Evolutionary conservation across 1,139 yeast species (phyloP), one percentile per base, ranked within the genome.

Genomic region (Scheffersomyces parashehatae): DNA sequence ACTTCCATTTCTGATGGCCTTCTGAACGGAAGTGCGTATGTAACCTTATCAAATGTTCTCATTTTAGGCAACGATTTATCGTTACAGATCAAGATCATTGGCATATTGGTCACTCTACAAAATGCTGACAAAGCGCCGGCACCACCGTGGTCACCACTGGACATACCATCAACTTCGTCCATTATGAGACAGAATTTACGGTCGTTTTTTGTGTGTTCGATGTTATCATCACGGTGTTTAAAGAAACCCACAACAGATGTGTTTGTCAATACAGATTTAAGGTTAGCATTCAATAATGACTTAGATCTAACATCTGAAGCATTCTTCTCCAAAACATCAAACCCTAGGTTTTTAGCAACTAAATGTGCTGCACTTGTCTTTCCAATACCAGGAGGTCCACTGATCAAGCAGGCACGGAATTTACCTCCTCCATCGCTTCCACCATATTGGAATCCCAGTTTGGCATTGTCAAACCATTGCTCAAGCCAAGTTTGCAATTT

Each of bases 121-220:
- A 89, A 85, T 36, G 85, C 83, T 0, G 97, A 91, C 67, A 95
- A 77, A 46, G 93, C 96, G 24, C 97, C 98, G 15, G 95, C 97
- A 51, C 99, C 99, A 50, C 99, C 99, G 56, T 95, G 85, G 64
- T 95, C 99, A 51, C 99, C 99, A 57, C 95, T 90, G 36, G 97
- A 88, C 99, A 95, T 93, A 53, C 99, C 99, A 64, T 95, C 99
- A 29, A 95, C 99, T 68, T 95, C 99, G 67, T 95, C 99, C 98
- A 95, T 90, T 51, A 95, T 86, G 40, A 93, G 76, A 41, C 91
- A 90, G 54, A 91, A 82, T 45, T 62, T 70, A 8, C 42, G 38
- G 44, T 80, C 82, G 47, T 78, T 75, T 40, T 48, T 50, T 5
- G 38, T 36, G 12, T 36, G 37, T 13, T 47, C 48, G 9, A 31